Evolutionary conservation across 495 filamentous ascomycete species (phyloP).

Genomic region (Stereocaulon alpinum): DNA sequence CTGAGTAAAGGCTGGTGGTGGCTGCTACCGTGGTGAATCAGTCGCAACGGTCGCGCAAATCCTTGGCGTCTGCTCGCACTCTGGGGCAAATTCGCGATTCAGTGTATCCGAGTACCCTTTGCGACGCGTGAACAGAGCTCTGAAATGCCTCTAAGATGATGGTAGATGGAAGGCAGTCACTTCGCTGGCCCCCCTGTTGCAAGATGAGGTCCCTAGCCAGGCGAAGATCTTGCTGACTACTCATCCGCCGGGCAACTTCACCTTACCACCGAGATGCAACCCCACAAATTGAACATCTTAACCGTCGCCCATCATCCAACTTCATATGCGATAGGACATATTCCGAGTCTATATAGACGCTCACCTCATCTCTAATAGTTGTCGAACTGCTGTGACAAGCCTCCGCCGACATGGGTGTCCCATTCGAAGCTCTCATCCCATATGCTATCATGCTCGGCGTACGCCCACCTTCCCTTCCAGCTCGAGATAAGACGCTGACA

Average conservation of each 20-base stretch:
- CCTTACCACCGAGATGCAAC: background rate
- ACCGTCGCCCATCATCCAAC: background rate
- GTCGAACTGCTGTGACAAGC: background rate
- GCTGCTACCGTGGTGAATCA: background rate
- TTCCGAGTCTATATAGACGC: background rate
- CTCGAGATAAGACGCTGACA: conserved; percentile 21
- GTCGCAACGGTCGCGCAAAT: conserved; percentile 8
- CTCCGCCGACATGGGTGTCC: conserved; percentile 69
- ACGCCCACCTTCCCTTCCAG: conserved; percentile 31
- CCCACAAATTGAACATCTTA: background rate
- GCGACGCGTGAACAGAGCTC: conserved; percentile 15
- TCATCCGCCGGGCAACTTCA: background rate
- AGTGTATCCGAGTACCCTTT: background rate
- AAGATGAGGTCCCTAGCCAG: conserved; percentile 12
- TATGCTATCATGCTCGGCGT: conserved; percentile 86
- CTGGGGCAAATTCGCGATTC: conserved; percentile 11
- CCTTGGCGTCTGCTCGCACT: background rate
- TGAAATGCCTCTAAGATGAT: conserved; percentile 5
- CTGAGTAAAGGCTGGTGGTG: background rate
- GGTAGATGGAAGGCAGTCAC: background rate
- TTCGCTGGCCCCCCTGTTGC: conserved; percentile 9
- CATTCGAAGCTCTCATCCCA: conserved; percentile 90
- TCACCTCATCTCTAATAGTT: background rate
- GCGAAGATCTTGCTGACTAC: conserved; percentile 10
- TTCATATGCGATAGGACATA: background rate